Conservation (phyloP, 345 rosid species). For the Murraya paniculata region DNA sequence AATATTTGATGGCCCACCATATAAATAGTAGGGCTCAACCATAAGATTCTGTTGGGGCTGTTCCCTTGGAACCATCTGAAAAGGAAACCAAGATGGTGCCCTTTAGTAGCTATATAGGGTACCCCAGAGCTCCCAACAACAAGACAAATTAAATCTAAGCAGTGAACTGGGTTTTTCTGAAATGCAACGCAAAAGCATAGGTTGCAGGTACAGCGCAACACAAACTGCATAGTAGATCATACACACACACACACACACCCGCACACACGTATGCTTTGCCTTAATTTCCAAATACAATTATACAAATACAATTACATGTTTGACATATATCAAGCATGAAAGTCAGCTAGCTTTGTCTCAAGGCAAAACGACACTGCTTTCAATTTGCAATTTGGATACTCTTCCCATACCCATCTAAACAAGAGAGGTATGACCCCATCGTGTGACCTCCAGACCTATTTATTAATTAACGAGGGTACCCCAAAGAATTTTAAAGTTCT, state of each 20-base stretch:
- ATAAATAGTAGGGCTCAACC: slow-evolving; percentile 46
- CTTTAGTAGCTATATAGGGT: not conserved
- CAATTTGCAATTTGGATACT: not conserved
- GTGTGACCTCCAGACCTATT: not conserved
- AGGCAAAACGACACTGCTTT: slow-evolving; percentile 12
- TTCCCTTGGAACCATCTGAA: slow-evolving; percentile 53
- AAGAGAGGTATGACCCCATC: slow-evolving; percentile 16
- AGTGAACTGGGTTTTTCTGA: not conserved
- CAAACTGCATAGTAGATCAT: not conserved
- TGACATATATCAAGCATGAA: slow-evolving; percentile 24
- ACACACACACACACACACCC: slow-evolving; percentile 3
- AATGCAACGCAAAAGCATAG: not conserved
- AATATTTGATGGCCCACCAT: slow-evolving; percentile 29
- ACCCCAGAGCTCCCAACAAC: slow-evolving; percentile 17
- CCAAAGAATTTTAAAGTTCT: too few relatives aligned
- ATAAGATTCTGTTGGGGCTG: slow-evolving; percentile 67
- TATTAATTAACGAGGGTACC: too few relatives aligned
- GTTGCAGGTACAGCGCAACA: not conserved
- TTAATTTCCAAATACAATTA: not conserved
- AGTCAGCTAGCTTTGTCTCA: slow-evolving; percentile 34
- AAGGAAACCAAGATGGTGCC: slow-evolving; percentile 5
- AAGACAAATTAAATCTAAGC: slow-evolving; percentile 14
- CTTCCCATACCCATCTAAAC: slow-evolving; percentile 5
- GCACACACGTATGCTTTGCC: slow-evolving; percentile 11
- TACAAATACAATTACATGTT: not conserved